A percentile compares a stretch with the other conserved stretches of the same genome.
Evolutionary conservation across 139 green algal species (phyloP).

Genomic region (Dunaliella primolecta): DNA sequence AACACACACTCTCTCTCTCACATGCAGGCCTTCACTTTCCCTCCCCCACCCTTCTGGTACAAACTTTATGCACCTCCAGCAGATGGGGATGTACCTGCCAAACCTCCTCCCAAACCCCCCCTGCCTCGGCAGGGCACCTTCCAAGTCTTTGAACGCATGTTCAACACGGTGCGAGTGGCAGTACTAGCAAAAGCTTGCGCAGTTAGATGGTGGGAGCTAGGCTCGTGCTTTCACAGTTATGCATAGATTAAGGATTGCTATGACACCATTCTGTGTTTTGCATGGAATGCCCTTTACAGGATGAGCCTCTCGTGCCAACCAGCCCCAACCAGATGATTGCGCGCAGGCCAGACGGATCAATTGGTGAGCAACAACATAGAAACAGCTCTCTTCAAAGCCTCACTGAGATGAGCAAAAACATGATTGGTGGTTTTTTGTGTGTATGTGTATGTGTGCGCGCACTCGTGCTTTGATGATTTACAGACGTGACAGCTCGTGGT

Average conservation of each 20-base stretch:
- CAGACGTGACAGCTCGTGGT: too few species aligned
- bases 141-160: constrained; percentile 13
- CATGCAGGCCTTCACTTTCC: constrained; percentile 15
- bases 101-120: constrained; percentile 10
- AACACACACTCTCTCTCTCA: too few species aligned
- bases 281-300: background rate
- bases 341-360: background rate
- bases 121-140: constrained; percentile 1
- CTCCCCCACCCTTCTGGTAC: constrained; percentile 20
- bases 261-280: background rate
- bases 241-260: background rate
- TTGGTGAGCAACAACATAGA: too few species aligned
- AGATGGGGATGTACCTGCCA: background rate
- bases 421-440: too few species aligned
- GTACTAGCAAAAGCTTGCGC: too few species aligned
- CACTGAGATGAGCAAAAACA: too few species aligned
- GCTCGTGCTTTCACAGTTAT: background rate
- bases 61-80: constrained; percentile 14
- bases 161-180: constrained; percentile 22
- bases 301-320: constrained; percentile 14
- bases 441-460: background rate
- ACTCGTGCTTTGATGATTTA: too few species aligned
- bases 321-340: background rate
- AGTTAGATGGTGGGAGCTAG: background rate
- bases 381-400: too few species aligned